phyloP scores from a whole-genome alignment of 2,329 filamentous ascomycete genomes.

The Trichophyton simii region DNA sequence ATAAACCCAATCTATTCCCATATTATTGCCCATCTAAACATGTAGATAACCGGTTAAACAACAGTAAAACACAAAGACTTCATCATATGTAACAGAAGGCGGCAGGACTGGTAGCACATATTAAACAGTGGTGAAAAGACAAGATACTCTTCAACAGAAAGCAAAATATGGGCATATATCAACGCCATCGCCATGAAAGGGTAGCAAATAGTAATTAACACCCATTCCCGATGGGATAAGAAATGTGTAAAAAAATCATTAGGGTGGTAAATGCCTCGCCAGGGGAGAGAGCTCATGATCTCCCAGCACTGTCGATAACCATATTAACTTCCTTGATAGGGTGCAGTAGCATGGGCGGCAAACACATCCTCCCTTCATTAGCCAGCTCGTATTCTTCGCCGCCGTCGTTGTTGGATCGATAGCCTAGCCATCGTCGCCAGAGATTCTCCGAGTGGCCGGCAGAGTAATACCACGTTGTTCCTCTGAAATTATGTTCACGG shows the following conservation, averaged over 20 bases:
- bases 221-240: not conserved
- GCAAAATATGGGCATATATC: not conserved
- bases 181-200: not conserved
- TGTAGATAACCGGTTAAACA: not conserved
- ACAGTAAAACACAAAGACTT: not conserved
- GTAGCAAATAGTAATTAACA: not conserved
- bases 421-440: constrained; percentile 76
- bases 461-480: constrained; percentile 86
- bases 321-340: constrained; percentile 66
- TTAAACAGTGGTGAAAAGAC: not conserved
- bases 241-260: not conserved
- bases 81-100: not conserved
- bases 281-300: not conserved
- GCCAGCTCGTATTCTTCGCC: constrained; percentile 63
- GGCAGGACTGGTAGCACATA: not conserved
- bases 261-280: not conserved
- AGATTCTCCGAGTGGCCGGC: constrained; percentile 68
- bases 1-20: not conserved
- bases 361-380: constrained; percentile 75
- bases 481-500: constrained; percentile 76
- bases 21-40: not conserved
- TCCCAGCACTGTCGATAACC: constrained; percentile 25
- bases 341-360: constrained; percentile 80
- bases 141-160: not conserved
- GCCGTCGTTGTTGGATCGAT: constrained; percentile 64